Base-by-base conservation (phyloP, 495 filamentous ascomycete species). In the Cairneyella variabilis region DNA sequence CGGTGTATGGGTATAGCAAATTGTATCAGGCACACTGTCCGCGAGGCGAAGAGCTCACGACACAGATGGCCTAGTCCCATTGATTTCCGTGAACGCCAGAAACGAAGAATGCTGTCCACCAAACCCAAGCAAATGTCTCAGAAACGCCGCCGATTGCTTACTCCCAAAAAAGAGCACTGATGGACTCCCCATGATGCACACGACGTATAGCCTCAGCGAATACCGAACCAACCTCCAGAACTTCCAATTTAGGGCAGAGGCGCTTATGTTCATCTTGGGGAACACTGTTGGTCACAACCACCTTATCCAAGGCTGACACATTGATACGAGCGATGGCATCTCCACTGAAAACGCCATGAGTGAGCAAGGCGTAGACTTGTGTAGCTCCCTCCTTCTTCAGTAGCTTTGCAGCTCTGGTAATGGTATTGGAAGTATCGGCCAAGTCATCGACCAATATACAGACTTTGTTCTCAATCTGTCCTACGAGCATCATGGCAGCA, bases 401-500 rank as follows among this genome's bases (percentile, higher is more conserved):
- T 5, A 98, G 77, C 74, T 96, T 97, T n/a, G 93, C 95, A 17
- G 93, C 93, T 30, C 93, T 80, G 1, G 92, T 97, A 61, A 98
- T 95, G 8, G 93, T 98, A 68, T 96, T 97, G 36, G 85, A 91
- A 4, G 93, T 98, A 60, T 98, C 93, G 18, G 87, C 91, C 57
- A 98, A 78, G 64, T 98, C 93, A 67, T 98, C 93, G 57, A 98
- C 80, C 40, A 98, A 73, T 62, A 98, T 95, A 38, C 90, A 83
- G 43, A 87, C 87, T 54, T 88, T 85, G 40, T 83, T 79, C 14
- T 78, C 75, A 20, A 98, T 89, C 64, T 95, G 82, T 48, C 93
- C 93, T 7, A 98, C 95, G 20, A 98, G 80, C 88, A 97, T 96
- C 93, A 98, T 97, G 27, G 89, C 89, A 14, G 93, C 92, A 69